A percentile compares a stretch with the other conserved stretches of the same genome.
phyloP scores from a whole-genome alignment of 2,329 filamentous ascomycete genomes.

The Allantophomopsis lycopodina region DNA sequence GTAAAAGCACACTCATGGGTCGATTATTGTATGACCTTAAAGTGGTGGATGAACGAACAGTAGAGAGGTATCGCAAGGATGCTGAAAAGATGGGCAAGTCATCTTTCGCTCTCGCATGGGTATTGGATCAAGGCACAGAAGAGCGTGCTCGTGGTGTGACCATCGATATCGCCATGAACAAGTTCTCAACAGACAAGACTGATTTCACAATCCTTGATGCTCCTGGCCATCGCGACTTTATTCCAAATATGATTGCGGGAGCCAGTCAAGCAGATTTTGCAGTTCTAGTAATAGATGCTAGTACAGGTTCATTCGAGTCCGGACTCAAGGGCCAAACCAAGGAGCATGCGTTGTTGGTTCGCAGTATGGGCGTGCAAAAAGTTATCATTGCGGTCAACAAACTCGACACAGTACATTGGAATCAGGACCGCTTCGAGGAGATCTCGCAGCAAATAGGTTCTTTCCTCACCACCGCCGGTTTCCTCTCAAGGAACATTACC shows the following conservation, averaged over 20 bases:
- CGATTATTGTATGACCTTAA: constrained; percentile 81
- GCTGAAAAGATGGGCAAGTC: constrained; percentile 86
- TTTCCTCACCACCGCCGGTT: constrained; percentile 73
- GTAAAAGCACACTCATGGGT: constrained; percentile 96
- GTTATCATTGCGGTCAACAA: constrained; percentile 93
- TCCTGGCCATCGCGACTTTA: constrained; percentile 88
- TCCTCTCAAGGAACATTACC: constrained; percentile 64
- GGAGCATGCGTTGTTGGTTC: constrained; percentile 79
- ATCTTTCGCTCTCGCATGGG: constrained; percentile 94
- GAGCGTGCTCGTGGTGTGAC: constrained; percentile 85
- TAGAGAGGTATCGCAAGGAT: constrained; percentile 80
- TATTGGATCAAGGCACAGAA: constrained; percentile 83
- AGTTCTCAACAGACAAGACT: constrained; percentile 80
- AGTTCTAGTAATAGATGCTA: constrained; percentile 84
- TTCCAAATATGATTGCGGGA: constrained; percentile 98
- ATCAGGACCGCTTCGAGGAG: constrained; percentile 66
- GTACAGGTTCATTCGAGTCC: constrained; percentile 83
- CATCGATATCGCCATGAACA: constrained; percentile 90
- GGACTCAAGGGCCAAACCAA: constrained; percentile 88
- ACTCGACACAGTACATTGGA: constrained; percentile 79
- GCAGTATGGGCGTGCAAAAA: constrained; percentile 80
- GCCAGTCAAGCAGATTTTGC: constrained; percentile 94
- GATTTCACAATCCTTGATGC: constrained; percentile 91
- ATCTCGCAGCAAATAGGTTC: constrained; percentile 73
- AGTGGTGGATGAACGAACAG: constrained; percentile 73